Evolutionary conservation across 257 asterid genomes (phyloP).

Genomic region (Marsdenia floribunda): DNA sequence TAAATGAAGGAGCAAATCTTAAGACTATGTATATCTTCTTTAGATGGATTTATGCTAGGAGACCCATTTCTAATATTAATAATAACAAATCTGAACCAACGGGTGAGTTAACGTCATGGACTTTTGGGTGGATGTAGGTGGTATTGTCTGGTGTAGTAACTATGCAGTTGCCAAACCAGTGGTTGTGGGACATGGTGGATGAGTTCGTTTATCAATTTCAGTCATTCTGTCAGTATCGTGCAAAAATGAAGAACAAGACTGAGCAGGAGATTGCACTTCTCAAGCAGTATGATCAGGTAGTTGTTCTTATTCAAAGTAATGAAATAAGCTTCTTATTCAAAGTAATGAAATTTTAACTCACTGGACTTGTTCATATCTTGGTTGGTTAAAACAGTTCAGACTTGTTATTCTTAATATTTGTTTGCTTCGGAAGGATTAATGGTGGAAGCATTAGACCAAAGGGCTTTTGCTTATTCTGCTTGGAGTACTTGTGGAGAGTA

Average conservation of each 20-base stretch:
- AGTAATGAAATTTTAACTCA: neutral
- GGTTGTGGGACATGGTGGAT: conserved; percentile 99
- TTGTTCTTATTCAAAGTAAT: neutral
- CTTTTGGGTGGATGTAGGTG: conserved; percentile 40
- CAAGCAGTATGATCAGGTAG: conserved; percentile 68
- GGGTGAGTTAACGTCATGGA: neutral
- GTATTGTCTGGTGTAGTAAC: conserved; percentile 90
- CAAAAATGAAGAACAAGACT: conserved; percentile 87
- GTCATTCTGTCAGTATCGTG: conserved; percentile 94
- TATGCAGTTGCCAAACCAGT: conserved; percentile 98
- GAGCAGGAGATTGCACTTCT: conserved; percentile 85
- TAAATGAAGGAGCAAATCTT: neutral
- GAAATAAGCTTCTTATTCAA: neutral
- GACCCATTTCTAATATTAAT: too few species aligned
- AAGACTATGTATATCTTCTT: too few species aligned
- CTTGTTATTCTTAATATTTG: neutral
- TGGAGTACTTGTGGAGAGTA: neutral
- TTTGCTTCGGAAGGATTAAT: neutral
- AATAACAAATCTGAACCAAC: too few species aligned
- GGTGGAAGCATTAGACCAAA: neutral
- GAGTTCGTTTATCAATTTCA: conserved; percentile 96
- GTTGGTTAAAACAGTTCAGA: neutral
- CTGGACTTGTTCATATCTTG: neutral
- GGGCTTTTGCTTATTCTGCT: neutral
- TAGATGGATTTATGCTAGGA: too few species aligned